Evolutionary conservation across 306 rosid genomes (phyloP).

Genomic region (Dalbergia cultrata): DNA sequence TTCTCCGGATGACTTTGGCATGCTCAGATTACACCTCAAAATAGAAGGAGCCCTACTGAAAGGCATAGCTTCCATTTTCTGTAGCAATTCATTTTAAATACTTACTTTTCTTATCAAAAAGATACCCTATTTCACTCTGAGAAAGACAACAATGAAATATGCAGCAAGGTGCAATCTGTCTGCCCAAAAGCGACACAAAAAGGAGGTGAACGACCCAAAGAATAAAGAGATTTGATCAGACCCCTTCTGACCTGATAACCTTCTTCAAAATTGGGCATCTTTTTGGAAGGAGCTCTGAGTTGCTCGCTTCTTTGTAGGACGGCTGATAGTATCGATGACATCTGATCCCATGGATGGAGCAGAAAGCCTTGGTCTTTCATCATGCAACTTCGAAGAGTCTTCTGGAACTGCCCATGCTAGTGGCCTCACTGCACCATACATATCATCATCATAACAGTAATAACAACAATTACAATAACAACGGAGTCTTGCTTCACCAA

Average conservation of each 20-base stretch:
- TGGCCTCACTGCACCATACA: constrained; percentile 66
- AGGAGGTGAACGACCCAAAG: constrained; percentile 21
- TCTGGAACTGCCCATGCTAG: constrained; percentile 68
- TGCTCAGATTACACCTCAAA: constrained; percentile 37
- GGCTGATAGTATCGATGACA: constrained; percentile 49
- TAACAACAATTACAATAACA: not conserved
- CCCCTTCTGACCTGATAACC: constrained; percentile 28
- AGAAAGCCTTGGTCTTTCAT: constrained; percentile 41
- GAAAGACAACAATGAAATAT: not conserved
- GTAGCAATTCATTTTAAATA: constrained; percentile 12
- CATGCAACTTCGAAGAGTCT: constrained; percentile 47
- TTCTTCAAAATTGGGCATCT: constrained; percentile 31
- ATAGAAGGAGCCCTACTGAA: not conserved
- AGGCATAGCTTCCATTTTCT: constrained; percentile 22
- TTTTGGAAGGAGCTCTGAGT: constrained; percentile 49
- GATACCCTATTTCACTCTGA: constrained; percentile 14
- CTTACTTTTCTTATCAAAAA: constrained; percentile 3
- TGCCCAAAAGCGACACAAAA: constrained; percentile 28
- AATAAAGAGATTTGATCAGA: constrained; percentile 40
- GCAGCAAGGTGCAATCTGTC: constrained; percentile 14
- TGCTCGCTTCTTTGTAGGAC: constrained; percentile 71
- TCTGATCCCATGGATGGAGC: constrained; percentile 42
- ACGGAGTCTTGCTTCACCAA: not conserved
- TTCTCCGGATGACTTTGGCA: constrained; percentile 8
- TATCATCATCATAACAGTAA: constrained; percentile 19